Evolutionary conservation across 306 rosid species (phyloP).

Genomic region (Cucurbita moschata): DNA sequence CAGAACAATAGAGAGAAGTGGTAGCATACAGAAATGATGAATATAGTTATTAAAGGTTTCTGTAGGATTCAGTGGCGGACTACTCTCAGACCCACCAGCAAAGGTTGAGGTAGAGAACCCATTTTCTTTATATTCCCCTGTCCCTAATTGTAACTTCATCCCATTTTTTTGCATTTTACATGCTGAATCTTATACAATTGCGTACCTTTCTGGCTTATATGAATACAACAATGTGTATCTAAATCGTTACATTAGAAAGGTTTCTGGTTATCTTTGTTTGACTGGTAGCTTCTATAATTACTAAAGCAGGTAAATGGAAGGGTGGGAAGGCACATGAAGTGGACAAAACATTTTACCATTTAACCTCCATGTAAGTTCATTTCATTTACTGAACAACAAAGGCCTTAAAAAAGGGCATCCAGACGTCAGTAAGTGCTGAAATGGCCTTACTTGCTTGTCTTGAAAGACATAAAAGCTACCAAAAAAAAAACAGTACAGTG

Average conservation of each 20-base stretch:
- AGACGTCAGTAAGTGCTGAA: neutral
- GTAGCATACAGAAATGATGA: conserved; percentile 1
- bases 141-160: neutral
- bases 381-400: neutral
- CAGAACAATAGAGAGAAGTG: neutral
- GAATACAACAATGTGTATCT: neutral
- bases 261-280: neutral
- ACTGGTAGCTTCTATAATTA: neutral
- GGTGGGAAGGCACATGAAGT: neutral
- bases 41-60: neutral
- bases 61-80: neutral
- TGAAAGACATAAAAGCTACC: conserved; percentile 3
- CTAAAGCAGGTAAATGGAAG: neutral
- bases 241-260: neutral
- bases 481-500: neutral
- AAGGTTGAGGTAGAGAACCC: neutral
- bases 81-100: neutral
- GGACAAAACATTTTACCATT: conserved; percentile 1
- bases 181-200: neutral
- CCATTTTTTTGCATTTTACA: neutral
- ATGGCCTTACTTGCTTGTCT: neutral
- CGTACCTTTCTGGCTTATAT: neutral
- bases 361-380: neutral
- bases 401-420: neutral
- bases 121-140: neutral